These are phyloP conservation scores for Suillus variegatus DNA, from an alignment of 768 basidiomycete species.

Conservation along the genomic window DNA sequence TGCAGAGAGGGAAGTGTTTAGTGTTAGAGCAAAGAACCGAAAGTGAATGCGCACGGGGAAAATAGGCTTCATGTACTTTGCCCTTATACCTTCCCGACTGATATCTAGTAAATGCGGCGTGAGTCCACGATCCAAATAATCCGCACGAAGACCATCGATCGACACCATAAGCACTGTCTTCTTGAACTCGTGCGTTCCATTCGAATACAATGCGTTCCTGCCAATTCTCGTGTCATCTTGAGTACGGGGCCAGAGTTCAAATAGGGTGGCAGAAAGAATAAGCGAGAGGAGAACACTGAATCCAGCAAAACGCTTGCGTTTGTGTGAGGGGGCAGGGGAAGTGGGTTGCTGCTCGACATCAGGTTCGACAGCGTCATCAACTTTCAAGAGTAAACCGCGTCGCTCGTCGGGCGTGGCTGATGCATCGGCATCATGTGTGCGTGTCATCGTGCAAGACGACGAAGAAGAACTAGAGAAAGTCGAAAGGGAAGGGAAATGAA, in stretches of 20 bases:
- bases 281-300: slow-evolving; percentile 20
- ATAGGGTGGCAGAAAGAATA: slow-evolving; percentile 15
- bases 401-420: slow-evolving; percentile 22
- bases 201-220: slow-evolving; percentile 50
- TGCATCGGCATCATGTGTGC: background rate
- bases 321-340: background rate
- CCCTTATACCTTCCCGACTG: slow-evolving; percentile 80
- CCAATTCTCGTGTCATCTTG: slow-evolving; percentile 1
- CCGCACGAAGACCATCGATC: slow-evolving; percentile 84
- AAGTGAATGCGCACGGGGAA: slow-evolving; percentile 65
- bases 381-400: slow-evolving; percentile 20
- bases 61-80: slow-evolving; percentile 84
- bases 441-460: background rate
- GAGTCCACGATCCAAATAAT: slow-evolving; percentile 82
- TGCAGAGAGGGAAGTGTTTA: slow-evolving; percentile 30
- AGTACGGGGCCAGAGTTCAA: background rate
- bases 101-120: slow-evolving; percentile 84
- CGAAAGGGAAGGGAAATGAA: background rate
- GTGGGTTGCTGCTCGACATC: slow-evolving; percentile 6
- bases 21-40: background rate
- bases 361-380: slow-evolving; percentile 7
- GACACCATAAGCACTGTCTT: slow-evolving; percentile 83
- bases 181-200: slow-evolving; percentile 83
- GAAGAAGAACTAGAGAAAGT: background rate
- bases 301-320: slow-evolving; percentile 17